phyloP scores from a whole-genome alignment of 495 filamentous ascomycete species.

The Penicillium paradoxum region DNA sequence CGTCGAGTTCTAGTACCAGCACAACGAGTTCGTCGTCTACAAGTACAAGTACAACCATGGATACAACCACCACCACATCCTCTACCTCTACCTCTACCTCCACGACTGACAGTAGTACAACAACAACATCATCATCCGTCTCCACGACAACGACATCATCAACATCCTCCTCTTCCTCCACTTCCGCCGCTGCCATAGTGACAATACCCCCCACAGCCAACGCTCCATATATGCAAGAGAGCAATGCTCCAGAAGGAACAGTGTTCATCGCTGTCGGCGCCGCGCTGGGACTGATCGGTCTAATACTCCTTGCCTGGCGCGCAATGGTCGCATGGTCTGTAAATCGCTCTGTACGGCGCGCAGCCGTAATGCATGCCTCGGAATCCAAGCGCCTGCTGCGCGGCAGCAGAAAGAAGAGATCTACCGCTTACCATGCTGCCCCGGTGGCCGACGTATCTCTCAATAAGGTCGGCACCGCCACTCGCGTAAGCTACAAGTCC shows the following conservation, averaged over 20 bases:
- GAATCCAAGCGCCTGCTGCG: slow-evolving; percentile 59
- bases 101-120: slow-evolving; percentile 10
- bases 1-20: slow-evolving; percentile 12
- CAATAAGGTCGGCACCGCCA: slow-evolving; percentile 43
- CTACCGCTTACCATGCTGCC: slow-evolving; percentile 30
- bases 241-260: slow-evolving; percentile 86
- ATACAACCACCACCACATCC: slow-evolving; percentile 19
- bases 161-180: slow-evolving; percentile 22
- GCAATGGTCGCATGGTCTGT: slow-evolving; percentile 85
- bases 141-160: slow-evolving; percentile 27
- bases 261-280: slow-evolving; percentile 94
- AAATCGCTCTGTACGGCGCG: slow-evolving; percentile 78
- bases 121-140: slow-evolving; percentile 22
- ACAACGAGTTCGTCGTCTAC: slow-evolving; percentile 13
- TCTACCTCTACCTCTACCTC: slow-evolving; percentile 19
- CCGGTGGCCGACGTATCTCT: slow-evolving; percentile 53
- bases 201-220: slow-evolving; percentile 74
- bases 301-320: slow-evolving; percentile 81
- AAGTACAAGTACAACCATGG: slow-evolving; percentile 24
- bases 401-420: slow-evolving; percentile 50
- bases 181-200: slow-evolving; percentile 34
- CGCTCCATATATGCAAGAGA: slow-evolving; percentile 94
- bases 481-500: slow-evolving; percentile 37
- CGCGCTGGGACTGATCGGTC: slow-evolving; percentile 73
- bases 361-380: slow-evolving; percentile 65